These are phyloP conservation scores for Ophiocordyceps camponoti-leonardi DNA, from an alignment of 2,329 filamentous ascomycete species.

Conservation along the genomic window DNA sequence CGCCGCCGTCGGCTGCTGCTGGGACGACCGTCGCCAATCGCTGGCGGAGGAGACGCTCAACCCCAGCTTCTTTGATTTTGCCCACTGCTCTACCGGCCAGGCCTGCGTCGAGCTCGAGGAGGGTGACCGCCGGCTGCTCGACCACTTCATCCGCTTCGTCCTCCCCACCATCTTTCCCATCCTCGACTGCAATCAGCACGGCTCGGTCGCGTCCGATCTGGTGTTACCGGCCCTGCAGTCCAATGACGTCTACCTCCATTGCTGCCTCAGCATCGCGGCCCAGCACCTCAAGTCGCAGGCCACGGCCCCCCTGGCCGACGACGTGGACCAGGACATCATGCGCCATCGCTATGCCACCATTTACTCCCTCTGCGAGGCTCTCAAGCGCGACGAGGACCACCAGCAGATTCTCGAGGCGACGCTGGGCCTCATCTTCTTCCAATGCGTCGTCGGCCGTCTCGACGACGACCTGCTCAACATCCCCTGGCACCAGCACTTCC, in stretches of 20 bases:
- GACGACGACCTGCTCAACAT: conserved; percentile 81
- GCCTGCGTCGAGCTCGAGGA: conserved; percentile 72
- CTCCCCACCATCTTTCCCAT: conserved; percentile 83
- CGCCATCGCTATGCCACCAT: conserved; percentile 82
- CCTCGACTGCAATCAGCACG: conserved; percentile 76
- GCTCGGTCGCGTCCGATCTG: conserved; percentile 62
- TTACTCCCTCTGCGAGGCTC: conserved; percentile 64
- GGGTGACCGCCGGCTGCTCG: conserved; percentile 67
- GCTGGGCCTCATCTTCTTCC: conserved; percentile 90
- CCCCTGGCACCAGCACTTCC: conserved; percentile 93
- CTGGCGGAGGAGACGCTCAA: conserved; percentile 49
- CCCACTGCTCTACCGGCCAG: conserved; percentile 47
- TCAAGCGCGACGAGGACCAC: conserved; percentile 67
- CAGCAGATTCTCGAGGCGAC: conserved; percentile 82
- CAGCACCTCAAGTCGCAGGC: conserved; percentile 71
- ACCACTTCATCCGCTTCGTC: conserved; percentile 82
- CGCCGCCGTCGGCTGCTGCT: conserved; percentile 47
- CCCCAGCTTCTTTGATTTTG: conserved; percentile 70
- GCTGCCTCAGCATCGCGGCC: conserved; percentile 82
- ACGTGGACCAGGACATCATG: conserved; percentile 82
- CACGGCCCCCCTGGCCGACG: conserved; percentile 41
- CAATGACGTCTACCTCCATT: conserved; percentile 90
- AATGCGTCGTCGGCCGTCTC: conserved; percentile 74
- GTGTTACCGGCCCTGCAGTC: conserved; percentile 76
- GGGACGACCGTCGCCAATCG: conserved; percentile 42